A percentile compares a stretch with the other conserved stretches of the same genome.
Evolutionary conservation across 2,329 filamentous ascomycete species (phyloP).

Genomic region (Exophiala oligosperma): DNA sequence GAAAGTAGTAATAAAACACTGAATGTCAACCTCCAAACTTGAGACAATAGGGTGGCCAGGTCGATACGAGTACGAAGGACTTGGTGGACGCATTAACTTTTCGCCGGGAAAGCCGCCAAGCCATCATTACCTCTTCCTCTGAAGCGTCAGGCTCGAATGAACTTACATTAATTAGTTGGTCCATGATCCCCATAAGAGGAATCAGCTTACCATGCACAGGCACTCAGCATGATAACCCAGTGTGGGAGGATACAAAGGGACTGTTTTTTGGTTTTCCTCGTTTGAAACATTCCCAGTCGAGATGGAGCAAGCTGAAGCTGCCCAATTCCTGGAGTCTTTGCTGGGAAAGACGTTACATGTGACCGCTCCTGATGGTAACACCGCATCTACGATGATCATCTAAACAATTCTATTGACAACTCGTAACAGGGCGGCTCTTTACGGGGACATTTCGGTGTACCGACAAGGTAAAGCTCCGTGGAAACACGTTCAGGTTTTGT

Average conservation of each 20-base stretch:
- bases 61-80: not conserved
- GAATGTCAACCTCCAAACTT: not conserved
- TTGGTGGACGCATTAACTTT: not conserved
- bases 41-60: not conserved
- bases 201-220: too few relatives aligned
- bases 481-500: not conserved
- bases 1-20: too few relatives aligned
- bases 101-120: not conserved
- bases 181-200: too few relatives aligned
- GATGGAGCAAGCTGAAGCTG: constrained; percentile 28
- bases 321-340: constrained; percentile 27
- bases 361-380: constrained; percentile 25
- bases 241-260: too few relatives aligned
- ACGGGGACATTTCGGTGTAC: constrained; percentile 92
- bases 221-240: too few relatives aligned
- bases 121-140: not conserved
- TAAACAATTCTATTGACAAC: too few relatives aligned
- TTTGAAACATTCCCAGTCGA: not conserved
- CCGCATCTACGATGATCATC: not conserved
- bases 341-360: constrained; percentile 29
- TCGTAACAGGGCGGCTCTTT: constrained; percentile 69
- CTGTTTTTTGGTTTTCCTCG: too few relatives aligned
- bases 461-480: constrained; percentile 65
- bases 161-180: too few relatives aligned
- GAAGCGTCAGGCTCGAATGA: not conserved